phyloP scores from a whole-genome alignment of 441 rosid genomes.

The Aquilaria agallochum region DNA sequence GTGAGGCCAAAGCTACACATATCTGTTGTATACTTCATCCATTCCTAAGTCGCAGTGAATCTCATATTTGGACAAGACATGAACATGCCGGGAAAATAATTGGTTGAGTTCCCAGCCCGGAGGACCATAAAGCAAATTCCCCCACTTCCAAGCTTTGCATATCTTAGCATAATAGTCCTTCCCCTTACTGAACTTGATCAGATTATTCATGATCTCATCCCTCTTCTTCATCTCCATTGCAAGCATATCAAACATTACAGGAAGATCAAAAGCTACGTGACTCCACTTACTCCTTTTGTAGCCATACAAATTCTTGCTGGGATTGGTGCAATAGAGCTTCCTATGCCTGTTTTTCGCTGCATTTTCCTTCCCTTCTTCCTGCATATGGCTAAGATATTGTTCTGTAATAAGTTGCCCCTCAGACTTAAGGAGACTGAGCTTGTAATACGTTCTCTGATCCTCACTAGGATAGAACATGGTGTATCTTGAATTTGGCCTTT shows the following conservation, averaged over 20 bases:
- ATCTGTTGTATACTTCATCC: too few relatives aligned
- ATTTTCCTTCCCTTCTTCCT: constrained; percentile 28
- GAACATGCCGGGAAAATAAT: too few relatives aligned
- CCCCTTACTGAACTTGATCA: constrained; percentile 28
- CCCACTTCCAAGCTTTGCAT: constrained; percentile 54
- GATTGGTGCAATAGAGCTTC: constrained; percentile 34
- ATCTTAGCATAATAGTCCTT: constrained; percentile 37
- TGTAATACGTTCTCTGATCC: constrained; percentile 29
- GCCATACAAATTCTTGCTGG: constrained; percentile 11
- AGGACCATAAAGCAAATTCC: constrained; percentile 48
- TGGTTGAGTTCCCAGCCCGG: constrained; percentile 52
- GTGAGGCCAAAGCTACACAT: too few relatives aligned
- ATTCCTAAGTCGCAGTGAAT: too few relatives aligned
- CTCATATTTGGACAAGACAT: too few relatives aligned
- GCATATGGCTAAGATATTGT: constrained; percentile 23
- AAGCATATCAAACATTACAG: constrained; percentile 38
- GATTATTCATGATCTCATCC: constrained; percentile 32
- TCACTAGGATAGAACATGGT: constrained; percentile 17
- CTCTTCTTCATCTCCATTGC: constrained; percentile 38
- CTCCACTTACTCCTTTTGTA: constrained; percentile 25
- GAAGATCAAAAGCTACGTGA: constrained; percentile 44
- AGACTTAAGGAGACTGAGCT: constrained; percentile 24
- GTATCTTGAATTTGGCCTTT: neutral
- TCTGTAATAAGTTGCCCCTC: constrained; percentile 24
- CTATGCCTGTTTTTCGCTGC: constrained; percentile 17